Conservation (phyloP, 345 rosid species). For the Moricandia arvensis region DNA sequence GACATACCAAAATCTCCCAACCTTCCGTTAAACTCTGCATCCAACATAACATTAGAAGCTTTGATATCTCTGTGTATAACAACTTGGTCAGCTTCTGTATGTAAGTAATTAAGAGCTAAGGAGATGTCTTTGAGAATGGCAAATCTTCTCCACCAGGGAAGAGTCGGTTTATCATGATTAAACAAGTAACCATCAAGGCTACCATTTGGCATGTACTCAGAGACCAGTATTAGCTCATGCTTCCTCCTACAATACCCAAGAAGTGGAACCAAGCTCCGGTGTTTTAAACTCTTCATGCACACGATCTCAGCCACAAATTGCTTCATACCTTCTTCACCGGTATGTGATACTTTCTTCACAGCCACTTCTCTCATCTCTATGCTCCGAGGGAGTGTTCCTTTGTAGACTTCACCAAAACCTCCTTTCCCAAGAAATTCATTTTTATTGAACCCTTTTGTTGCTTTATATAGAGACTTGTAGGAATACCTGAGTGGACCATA, state of each 20-base stretch:
- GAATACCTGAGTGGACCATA: slow-evolving; percentile 54
- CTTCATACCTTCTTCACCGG: slow-evolving; percentile 52
- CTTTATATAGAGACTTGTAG: slow-evolving; percentile 53
- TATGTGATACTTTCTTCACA: slow-evolving; percentile 53
- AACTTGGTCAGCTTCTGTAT: slow-evolving; percentile 56
- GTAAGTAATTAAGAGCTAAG: slow-evolving; percentile 46
- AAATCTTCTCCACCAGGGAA: slow-evolving; percentile 48
- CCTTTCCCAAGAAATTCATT: slow-evolving; percentile 53
- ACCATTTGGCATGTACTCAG: slow-evolving; percentile 59
- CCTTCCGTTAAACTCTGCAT: slow-evolving; percentile 66
- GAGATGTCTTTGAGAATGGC: slow-evolving; percentile 44
- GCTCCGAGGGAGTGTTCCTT: slow-evolving; percentile 46
- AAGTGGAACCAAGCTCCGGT: slow-evolving; percentile 52
- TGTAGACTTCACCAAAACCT: slow-evolving; percentile 63
- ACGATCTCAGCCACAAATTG: slow-evolving; percentile 51
- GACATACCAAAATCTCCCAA: slow-evolving; percentile 97
- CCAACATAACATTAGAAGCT: slow-evolving; percentile 49
- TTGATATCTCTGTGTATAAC: slow-evolving; percentile 57
- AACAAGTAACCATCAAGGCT: slow-evolving; percentile 50
- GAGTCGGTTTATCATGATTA: slow-evolving; percentile 9
- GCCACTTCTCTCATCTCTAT: slow-evolving; percentile 43
- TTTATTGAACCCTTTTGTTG: slow-evolving; percentile 60
- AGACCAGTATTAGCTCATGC: slow-evolving; percentile 51
- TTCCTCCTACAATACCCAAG: slow-evolving; percentile 56
- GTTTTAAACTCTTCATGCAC: slow-evolving; percentile 47